Conservation (phyloP, 148 eudicot species). For the Pouteria glomerata region DNA sequence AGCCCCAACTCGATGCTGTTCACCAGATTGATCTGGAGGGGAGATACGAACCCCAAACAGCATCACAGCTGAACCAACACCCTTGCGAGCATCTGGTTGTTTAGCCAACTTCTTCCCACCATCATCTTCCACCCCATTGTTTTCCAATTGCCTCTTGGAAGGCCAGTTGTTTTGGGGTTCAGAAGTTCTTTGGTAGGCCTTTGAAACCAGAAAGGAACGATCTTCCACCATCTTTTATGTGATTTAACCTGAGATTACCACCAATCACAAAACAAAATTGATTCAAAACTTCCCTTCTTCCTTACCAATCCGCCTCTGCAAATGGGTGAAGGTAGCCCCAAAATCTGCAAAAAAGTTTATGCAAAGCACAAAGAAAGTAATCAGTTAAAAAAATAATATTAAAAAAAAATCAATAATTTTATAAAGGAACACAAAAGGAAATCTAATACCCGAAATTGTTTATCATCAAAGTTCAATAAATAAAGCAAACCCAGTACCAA, state of each 20-base stretch:
- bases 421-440: neutral
- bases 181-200: slow-evolving; percentile 47
- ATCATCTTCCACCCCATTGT: slow-evolving; percentile 30
- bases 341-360: slow-evolving; percentile 7
- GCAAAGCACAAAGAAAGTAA: neutral
- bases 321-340: slow-evolving; percentile 3
- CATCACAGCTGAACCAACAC: slow-evolving; percentile 13
- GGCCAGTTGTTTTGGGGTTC: slow-evolving; percentile 45
- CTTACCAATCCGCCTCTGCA: slow-evolving; percentile 9
- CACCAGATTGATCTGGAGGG: slow-evolving; percentile 17
- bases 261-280: neutral
- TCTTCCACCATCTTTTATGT: slow-evolving; percentile 66
- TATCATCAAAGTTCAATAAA: slow-evolving; percentile 2
- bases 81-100: slow-evolving; percentile 22
- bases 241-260: slow-evolving; percentile 10
- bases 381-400: neutral
- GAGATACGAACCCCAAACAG: slow-evolving; percentile 14
- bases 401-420: neutral
- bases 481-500: neutral
- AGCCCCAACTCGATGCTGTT: slow-evolving; percentile 14
- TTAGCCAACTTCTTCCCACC: slow-evolving; percentile 31
- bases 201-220: slow-evolving; percentile 51
- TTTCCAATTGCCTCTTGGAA: slow-evolving; percentile 51
- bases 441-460: neutral
- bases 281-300: slow-evolving; percentile 14